Evolutionary conservation across 495 filamentous ascomycete species (phyloP), one percentile per base, ranked within the genome.

Genomic region (Pseudotulostoma volvatum): DNA sequence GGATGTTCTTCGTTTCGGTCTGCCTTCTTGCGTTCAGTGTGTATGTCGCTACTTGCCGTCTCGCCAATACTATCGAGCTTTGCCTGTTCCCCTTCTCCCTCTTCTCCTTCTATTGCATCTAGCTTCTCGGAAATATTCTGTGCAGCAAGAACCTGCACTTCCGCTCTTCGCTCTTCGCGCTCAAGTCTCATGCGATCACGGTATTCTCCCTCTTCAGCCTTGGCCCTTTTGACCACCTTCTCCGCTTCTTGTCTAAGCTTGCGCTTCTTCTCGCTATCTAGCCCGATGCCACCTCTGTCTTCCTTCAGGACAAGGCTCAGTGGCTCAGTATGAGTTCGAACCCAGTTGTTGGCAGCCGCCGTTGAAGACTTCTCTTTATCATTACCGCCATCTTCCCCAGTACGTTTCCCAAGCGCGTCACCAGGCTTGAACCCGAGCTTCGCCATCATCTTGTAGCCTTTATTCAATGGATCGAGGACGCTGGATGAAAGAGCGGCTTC

Each of bases 401-500:
- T 11, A 20, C 35, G 49, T 46, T 77, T 79, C 1, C 90, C 84
- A 2, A 93, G 66, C 0, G 72, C 67, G 36, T 74, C 73, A 9
- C 80, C 80, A 7, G 71, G 60, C 43, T 73, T 79, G 59, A 87
- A 97, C 4, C 90, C 90, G 64, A 97, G 79, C 56, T 79, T 85
- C n/a, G 82, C 76, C 87, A 97, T 90, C 85, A 97, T 93, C 41
- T 81, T 67, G 39, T 86, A 75, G 2, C 90, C 90, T 55, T 95
- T 97, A 34, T 68, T 66, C 4, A 60, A 51, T n/a, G 72, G 68
- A 31, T 66, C 51, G 11, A 83, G 60, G 18, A 94, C 65, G n/a
- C 77, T 79, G 9, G 61, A 77, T 1, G 73, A 63, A 11, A 93
- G 70, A 3, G 78, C 84, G 31, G 66, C 71, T 54, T 96, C 85